Evolutionary conservation across 306 rosid species (phyloP), one percentile per base, ranked within the genome.

Genomic region (Sechiopsis laciniata): DNA sequence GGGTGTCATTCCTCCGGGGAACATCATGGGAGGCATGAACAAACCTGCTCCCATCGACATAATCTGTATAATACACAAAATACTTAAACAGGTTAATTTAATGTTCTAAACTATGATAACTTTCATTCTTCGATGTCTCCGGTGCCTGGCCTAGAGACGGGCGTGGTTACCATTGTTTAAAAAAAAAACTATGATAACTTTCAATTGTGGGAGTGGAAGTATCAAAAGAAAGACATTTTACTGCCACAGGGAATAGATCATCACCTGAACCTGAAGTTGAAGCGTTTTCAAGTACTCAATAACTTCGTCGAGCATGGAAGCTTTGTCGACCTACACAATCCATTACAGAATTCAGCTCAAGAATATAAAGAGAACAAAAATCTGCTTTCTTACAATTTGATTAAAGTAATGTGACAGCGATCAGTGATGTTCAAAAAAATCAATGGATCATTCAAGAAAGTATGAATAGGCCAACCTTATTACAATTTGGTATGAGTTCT

Each of bases 241-340:
- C 10, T 64, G 52, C 24, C 29, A 16, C 11, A 9, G 29, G 60
- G 13, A 16, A 26, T 8, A 45, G 55, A 62, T 50, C 29, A 46
- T 60, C 74, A 92, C 97, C 81, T 89, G 96, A 56, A 92, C 85
- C 85, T 92, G 97, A 71, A 89, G 83, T 78, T 92, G 96, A 81
- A 89, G 97, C 14, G 86, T 80, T 86, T 89, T 92, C 21, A 92
- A 84, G 79, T 92, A 92, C 83, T 89, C 97, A 22, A 92, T 92
- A 20, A 92, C 97, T 81, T 89, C 97, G 68, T 92, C 97, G 12
- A 92, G 88, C 97, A 92, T 89, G 61, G 97, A 92, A 77, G 97
- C 95, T 84, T 92, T 92, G 85, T 92, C 96, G 72, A 83, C 88
- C 95, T 91, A 53, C 67, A 7, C 59, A 51, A 45, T 59, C 74